These are phyloP conservation scores for Wickerhamiella alocasiicola DNA, from an alignment of 805 yeast species.

Conservation along the genomic window DNA sequence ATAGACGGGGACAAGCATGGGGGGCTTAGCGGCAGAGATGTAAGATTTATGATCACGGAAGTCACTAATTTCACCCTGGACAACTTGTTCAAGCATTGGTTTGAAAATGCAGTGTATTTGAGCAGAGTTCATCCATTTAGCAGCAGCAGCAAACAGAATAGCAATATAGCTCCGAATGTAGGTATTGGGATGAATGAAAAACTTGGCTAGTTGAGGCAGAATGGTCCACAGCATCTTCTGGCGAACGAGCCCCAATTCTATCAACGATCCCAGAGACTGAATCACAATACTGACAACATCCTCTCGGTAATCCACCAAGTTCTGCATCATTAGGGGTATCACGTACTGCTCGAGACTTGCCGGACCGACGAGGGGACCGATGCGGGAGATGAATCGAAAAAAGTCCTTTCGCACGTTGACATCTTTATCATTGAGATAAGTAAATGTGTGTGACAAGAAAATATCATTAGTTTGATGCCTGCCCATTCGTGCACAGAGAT, in stretches of 20 bases:
- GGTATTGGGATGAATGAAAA: conserved; percentile 74
- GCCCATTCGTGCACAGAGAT: conserved; percentile 72
- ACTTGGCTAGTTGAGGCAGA: conserved; percentile 37
- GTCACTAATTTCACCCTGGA: conserved; percentile 62
- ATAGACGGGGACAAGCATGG: conserved; percentile 54
- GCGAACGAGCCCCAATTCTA: conserved; percentile 44
- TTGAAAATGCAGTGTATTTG: conserved; percentile 74
- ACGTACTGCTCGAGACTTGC: conserved; percentile 77
- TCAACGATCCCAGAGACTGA: conserved; percentile 42
- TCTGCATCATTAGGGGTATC: conserved; percentile 71
- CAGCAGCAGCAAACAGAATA: conserved; percentile 47
- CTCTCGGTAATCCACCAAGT: conserved; percentile 63
- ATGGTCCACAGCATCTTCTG: conserved; percentile 44
- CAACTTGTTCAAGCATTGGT: conserved; percentile 64
- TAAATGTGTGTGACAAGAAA: conserved; percentile 77
- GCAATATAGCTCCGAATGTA: conserved; percentile 67
- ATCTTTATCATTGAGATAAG: conserved; percentile 74
- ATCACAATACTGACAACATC: conserved; percentile 66
- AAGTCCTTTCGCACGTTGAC: conserved; percentile 56
- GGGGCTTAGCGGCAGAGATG: conserved; percentile 48
- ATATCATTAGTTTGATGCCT: conserved; percentile 80
- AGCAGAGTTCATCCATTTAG: conserved; percentile 53
- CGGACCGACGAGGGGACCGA: conserved; percentile 72
- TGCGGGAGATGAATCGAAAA: conserved; percentile 54
- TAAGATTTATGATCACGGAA: conserved; percentile 55